Conservation (phyloP, 352 stramenopile species). For the Globisporangium megalacanthum region DNA sequence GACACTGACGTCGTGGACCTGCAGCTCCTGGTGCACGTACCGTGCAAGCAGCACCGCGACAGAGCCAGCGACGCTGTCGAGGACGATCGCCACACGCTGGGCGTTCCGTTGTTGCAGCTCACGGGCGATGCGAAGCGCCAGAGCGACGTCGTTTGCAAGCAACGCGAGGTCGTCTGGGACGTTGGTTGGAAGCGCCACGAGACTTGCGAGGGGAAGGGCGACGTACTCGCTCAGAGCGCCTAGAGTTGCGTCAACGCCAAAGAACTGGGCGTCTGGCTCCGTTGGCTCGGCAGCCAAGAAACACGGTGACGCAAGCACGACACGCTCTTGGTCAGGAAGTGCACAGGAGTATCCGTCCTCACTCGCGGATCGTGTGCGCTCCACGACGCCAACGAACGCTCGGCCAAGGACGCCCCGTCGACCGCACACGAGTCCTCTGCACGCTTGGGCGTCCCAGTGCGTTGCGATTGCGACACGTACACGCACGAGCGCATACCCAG, state of each 20-base stretch:
- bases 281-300: constrained; percentile 1
- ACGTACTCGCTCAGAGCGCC: constrained; percentile 39
- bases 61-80: constrained; percentile 18
- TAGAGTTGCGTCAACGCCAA: constrained; percentile 27
- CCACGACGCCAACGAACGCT: constrained; percentile 33
- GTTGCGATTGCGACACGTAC: constrained; percentile 30
- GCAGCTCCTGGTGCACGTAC: constrained; percentile 22
- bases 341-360: background rate
- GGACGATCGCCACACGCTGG: constrained; percentile 23
- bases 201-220: constrained; percentile 28
- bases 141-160: constrained; percentile 29
- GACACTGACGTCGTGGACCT: constrained; percentile 20
- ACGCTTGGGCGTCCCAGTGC: constrained; percentile 26
- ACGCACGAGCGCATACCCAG: constrained; percentile 27
- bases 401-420: constrained; percentile 37
- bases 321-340: constrained; percentile 1
- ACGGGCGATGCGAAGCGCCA: constrained; percentile 28
- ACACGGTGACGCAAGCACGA: constrained; percentile 21
- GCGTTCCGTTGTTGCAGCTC: constrained; percentile 20
- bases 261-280: constrained; percentile 1
- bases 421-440: constrained; percentile 22
- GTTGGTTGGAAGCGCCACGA: constrained; percentile 21
- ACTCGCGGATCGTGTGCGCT: constrained; percentile 10
- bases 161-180: constrained; percentile 41
- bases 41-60: constrained; percentile 16